Conservation (phyloP, 2,329 filamentous ascomycete species). For the Paracoccidioides brasiliensis region DNA sequence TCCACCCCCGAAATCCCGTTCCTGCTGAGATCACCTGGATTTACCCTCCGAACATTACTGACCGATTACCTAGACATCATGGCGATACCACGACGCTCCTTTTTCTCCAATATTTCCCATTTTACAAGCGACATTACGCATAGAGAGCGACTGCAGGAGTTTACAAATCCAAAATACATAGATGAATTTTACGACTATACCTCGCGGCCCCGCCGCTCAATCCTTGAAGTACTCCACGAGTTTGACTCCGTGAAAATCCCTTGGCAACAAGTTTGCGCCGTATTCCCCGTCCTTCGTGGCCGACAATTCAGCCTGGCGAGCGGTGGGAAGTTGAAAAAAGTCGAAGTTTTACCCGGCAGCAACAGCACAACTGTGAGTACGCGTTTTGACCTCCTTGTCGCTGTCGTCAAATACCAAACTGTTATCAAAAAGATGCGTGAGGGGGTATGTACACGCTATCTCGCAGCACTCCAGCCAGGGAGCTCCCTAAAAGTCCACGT, state of each 20-base stretch:
- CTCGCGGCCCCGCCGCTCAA: conserved; percentile 74
- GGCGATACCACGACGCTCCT: conserved; percentile 73
- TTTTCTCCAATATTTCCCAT: conserved; percentile 66
- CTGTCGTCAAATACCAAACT: conserved; percentile 83
- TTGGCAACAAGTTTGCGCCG: conserved; percentile 53
- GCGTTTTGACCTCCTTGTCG: conserved; percentile 60
- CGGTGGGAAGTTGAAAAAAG: conserved; percentile 40
- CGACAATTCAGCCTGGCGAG: conserved; percentile 89
- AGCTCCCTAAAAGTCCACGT: conserved; percentile 48
- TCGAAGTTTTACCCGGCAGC: neutral
- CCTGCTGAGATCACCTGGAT: conserved; percentile 21
- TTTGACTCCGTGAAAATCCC: conserved; percentile 77
- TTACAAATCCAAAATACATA: conserved; percentile 62
- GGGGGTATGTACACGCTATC: conserved; percentile 81
- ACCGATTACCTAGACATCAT: conserved; percentile 79
- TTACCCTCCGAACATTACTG: conserved; percentile 63
- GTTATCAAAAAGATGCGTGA: conserved; percentile 71
- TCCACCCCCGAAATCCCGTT: conserved; percentile 23
- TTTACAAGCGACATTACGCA: conserved; percentile 62
- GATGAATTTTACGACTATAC: conserved; percentile 97
- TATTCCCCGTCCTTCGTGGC: conserved; percentile 74
- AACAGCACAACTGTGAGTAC: conserved; percentile 24
- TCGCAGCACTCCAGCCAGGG: conserved; percentile 49
- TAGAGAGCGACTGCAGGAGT: conserved; percentile 68
- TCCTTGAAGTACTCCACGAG: conserved; percentile 83